Percentiles rank a stretch among this genome's conserved stretches.
Conservation (phyloP, 192 early-diverging fungal genomes). For the Chytriomyces sp. region DNA sequence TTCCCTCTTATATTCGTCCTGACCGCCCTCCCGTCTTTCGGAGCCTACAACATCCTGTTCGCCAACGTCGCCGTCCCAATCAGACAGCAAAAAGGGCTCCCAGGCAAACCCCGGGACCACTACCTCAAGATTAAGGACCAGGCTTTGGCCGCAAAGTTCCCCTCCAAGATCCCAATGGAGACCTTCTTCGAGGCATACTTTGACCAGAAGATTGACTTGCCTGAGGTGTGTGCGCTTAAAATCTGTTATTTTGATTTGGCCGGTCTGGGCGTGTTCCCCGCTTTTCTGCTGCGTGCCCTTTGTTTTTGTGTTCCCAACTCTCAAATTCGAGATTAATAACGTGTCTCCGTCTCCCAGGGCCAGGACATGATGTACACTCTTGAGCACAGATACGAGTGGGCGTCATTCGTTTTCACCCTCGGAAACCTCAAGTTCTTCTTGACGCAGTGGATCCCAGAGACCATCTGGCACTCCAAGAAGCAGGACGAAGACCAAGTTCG, state of each 20-base stretch:
- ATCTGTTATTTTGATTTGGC: not conserved
- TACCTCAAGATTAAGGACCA: slow-evolving; percentile 91
- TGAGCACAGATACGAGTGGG: slow-evolving; percentile 95
- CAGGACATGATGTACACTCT: slow-evolving; percentile 81
- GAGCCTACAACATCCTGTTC: slow-evolving; percentile 68
- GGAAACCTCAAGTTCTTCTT: slow-evolving; percentile 91
- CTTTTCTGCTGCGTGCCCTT: not conserved
- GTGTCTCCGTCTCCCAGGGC: slow-evolving; percentile 30
- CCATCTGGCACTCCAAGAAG: slow-evolving; percentile 94
- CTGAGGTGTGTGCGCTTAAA: slow-evolving; percentile 23
- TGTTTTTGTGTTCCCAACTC: slow-evolving; percentile 14
- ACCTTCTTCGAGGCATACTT: slow-evolving; percentile 97
- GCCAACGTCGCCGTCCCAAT: slow-evolving; percentile 70
- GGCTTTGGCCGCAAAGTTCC: slow-evolving; percentile 74
- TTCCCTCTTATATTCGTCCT: slow-evolving; percentile 65
- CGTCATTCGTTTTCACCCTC: slow-evolving; percentile 82
- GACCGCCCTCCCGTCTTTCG: slow-evolving; percentile 76
- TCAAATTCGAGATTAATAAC: not conserved
- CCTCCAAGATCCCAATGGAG: slow-evolving; percentile 95
- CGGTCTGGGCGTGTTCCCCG: not conserved
- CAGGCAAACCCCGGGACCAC: slow-evolving; percentile 79
- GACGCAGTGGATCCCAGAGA: slow-evolving; percentile 95
- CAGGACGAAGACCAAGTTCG: slow-evolving; percentile 98
- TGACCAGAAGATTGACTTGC: slow-evolving; percentile 93
- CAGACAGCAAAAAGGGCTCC: slow-evolving; percentile 68